Evolutionary conservation across 352 stramenopile species (phyloP), one percentile per base, ranked within the genome.

Genomic region (Plasmopara halstedii): DNA sequence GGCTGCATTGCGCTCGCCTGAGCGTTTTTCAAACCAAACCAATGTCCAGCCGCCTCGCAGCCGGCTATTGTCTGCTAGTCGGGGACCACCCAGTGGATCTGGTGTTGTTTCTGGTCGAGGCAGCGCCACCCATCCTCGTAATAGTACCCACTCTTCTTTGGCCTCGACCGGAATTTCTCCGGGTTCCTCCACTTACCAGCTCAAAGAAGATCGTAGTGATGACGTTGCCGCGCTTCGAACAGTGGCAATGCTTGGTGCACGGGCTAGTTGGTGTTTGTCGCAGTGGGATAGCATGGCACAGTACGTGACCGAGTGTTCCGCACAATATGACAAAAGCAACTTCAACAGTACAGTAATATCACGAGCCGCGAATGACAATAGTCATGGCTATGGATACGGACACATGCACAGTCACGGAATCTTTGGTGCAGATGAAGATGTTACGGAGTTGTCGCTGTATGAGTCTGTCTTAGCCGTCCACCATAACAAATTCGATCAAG

Each of bases 391-490:
- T 15, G 55, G 55, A 11, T 64, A 68, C 38, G 59, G 53, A 36
- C 42, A 64, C 33, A 63, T 31, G 4, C 55, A 61, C 11, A 50
- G 59, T 11, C 51, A 62, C 35, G 56, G 60, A 3, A 53, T 58
- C 7, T 70, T 70, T 13, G 60, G 60, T 25, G 60, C 47, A 2
- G 56, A 65, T 50, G 46, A 66, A 51, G 60, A 70, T 20, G 60
- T 62, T 18, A 82, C 65, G 3, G 70, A 84, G 34, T 34, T 77
- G 6, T 67, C 73, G 10, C 29, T 93, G 21, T 94, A 86, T 43
- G 70, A 79, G 26, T 83, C 96, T 2, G 89, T 99, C 17, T 66
- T 99, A 29, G 83, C 95, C 6, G 87, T 99, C 38, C 82, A 98
- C 31, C 66, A 95, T 53, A 83, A 90, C 15, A 77, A 98, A 39